Evolutionary conservation across 2,329 filamentous ascomycete genomes (phyloP), one percentile per base, ranked within the genome.

Genomic region (Ambrosiella cleistominuta): DNA sequence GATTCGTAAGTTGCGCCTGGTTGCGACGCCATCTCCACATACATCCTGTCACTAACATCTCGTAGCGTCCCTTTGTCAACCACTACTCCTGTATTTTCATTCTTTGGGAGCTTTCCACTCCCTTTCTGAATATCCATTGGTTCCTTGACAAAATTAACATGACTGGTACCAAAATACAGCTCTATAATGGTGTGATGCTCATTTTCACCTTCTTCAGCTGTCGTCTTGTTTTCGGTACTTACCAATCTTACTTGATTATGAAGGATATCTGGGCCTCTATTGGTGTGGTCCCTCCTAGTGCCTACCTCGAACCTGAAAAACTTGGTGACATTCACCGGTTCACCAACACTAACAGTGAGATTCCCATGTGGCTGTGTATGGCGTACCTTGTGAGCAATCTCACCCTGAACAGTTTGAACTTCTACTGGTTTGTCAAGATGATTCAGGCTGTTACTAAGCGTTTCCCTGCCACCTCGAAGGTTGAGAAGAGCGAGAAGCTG

Each of bases 361-460:
- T 90, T 2, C 87, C 86, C 0, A 38, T 80, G 1, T 91, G 86
- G 86, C 74, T 93, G 19, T 81, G 79, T 1, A 70, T 69, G 12
- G 71, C 80, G 36, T 93, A 93, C 66, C 69, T 89, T 6, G 75
- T 74, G 8, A 82, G 80, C 66, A 93, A 93, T 68, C 57, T 87
- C 17, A 78, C 79, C 0, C 75, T 94, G 35, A 91, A 89, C 66
- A 75, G 77, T 11, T 72, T 94, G 56, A 94, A 94, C 70, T 82
- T 86, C 65, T 86, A 83, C 70, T 94, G 88, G 88, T 93, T 91
- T 67, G 75, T 81, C 66, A 88, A 88, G 77, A 94, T 94, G 88
- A 82, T 94, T 62, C 75, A 80, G 61, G 86, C 87, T 7, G 80
- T 93, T 11, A 76, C 82, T 61, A 89, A 86, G 72, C 77, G 87